Evolutionary conservation across 768 basidiomycete species (phyloP), one percentile per base, ranked within the genome.

Genomic region (Boletus pseudo-olivaceus): DNA sequence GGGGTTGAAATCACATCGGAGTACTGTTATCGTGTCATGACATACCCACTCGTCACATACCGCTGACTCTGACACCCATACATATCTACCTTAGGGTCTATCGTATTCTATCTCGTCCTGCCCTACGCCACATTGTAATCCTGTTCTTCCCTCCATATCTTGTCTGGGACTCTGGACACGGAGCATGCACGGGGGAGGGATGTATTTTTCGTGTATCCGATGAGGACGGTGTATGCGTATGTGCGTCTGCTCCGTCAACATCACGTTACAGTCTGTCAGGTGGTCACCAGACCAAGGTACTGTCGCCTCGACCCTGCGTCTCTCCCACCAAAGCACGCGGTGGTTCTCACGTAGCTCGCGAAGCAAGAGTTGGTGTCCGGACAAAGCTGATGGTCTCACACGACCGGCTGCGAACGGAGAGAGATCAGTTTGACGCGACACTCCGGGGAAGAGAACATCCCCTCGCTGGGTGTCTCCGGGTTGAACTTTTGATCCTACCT

Each of bases 11-110:
- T 40, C 40, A 23, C 29, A 15, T 37, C 34, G 19, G 35, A 41
- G 32, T 26, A 26, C 42, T 41, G 43, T 56, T 46, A 51, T 55
- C 33, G 49, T 56, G 47, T 47, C 46, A 32, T 32, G 34, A 32
- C 58, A 53, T 55, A 58, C 33, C 55, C 40, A 30, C 47, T 26
- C 47, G 43, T 42, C 58, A 46, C 51, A 44, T 45, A 35, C 23
- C 58, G 53, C 57, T 40, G 49, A 37, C 53, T 19, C 47, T 1
- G 50, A 48, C 56, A 14, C 10, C 3, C 20, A 43, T 50, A 42
- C 38, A 38, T 51, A 60, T 55, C 38, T 49, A 55, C 26, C 19
- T 38, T 41, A 17, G 44, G 33, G 33, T 15, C 12, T 43, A 32
- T 35, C 45, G 5, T 51, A 37, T 19, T 15, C 12, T 43, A 32